These are phyloP conservation scores for Leishmania tarentolae DNA, from an alignment of 208 protist species.

Conservation along the genomic window DNA sequence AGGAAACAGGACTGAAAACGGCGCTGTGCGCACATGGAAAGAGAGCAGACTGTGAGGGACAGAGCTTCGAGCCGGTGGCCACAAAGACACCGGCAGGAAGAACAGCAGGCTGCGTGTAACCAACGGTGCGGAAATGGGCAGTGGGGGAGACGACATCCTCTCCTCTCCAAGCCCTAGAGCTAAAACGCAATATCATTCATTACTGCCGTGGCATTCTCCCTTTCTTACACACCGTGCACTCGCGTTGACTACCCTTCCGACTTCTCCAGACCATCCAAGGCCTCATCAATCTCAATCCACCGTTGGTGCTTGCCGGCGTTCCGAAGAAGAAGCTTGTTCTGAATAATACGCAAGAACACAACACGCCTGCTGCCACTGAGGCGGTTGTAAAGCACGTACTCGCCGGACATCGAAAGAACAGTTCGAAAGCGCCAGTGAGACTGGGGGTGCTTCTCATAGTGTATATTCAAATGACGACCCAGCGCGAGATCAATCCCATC, in stretches of 20 bases:
- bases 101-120: not conserved
- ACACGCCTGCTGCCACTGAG: conserved; percentile 37
- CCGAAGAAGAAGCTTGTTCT: conserved; percentile 54
- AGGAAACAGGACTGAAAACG: not conserved
- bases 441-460: conserved; percentile 42
- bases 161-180: not conserved
- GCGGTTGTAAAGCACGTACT: conserved; percentile 77
- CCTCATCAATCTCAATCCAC: conserved; percentile 24
- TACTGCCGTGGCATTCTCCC: not conserved
- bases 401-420: conserved; percentile 47
- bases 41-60: not conserved
- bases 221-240: not conserved
- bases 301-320: conserved; percentile 26
- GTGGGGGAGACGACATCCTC: not conserved
- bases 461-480: conserved; percentile 46
- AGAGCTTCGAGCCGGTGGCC: not conserved
- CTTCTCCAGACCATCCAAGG: conserved; percentile 13
- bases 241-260: not conserved
- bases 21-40: not conserved
- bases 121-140: not conserved
- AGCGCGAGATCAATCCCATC: conserved; percentile 67
- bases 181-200: not conserved
- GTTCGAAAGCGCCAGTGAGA: conserved; percentile 60
- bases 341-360: conserved; percentile 63
- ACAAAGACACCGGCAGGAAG: not conserved